Evolutionary conservation across 768 basidiomycete species (phyloP).

Genomic region (Russula emetica): DNA sequence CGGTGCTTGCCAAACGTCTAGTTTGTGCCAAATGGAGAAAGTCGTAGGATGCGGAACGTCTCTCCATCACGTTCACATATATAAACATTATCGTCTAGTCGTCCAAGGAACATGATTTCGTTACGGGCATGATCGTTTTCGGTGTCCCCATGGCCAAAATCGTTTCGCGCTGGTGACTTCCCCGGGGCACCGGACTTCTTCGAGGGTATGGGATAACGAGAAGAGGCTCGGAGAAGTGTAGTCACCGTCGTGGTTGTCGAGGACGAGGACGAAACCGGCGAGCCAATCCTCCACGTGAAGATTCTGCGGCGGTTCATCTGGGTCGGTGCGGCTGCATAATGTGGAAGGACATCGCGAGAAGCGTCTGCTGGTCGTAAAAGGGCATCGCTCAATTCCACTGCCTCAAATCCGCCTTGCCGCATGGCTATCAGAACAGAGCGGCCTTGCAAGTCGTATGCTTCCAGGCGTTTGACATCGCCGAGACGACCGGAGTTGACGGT

Average conservation of each 20-base stretch:
- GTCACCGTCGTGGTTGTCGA: background rate
- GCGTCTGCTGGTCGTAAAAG: conserved; percentile 75
- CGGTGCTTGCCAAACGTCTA: conserved; percentile 18
- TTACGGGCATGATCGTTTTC: conserved; percentile 51
- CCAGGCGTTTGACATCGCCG: conserved; percentile 79
- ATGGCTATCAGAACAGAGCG: conserved; percentile 78
- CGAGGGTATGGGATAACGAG: conserved; percentile 36
- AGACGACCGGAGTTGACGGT: conserved; percentile 44
- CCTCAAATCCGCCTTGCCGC: conserved; percentile 83
- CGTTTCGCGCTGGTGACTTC: conserved; percentile 49
- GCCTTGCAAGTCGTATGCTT: conserved; percentile 74
- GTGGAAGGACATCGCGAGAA: conserved; percentile 66
- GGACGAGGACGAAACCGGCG: conserved; percentile 40
- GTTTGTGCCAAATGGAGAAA: conserved; percentile 43
- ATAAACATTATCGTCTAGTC: conserved; percentile 72
- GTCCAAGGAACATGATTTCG: conserved; percentile 78
- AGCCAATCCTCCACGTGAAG: conserved; percentile 82
- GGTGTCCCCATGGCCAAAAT: conserved; percentile 47
- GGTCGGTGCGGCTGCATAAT: conserved; percentile 58
- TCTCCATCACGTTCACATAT: conserved; percentile 72
- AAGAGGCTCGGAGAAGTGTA: conserved; percentile 33
- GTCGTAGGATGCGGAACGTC: conserved; percentile 70
- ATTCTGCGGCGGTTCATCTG: conserved; percentile 65
- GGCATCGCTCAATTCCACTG: conserved; percentile 74
- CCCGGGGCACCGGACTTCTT: conserved; percentile 49